Base-by-base conservation (phyloP, 441 rosid genomes). In the Hura crepitans region DNA sequence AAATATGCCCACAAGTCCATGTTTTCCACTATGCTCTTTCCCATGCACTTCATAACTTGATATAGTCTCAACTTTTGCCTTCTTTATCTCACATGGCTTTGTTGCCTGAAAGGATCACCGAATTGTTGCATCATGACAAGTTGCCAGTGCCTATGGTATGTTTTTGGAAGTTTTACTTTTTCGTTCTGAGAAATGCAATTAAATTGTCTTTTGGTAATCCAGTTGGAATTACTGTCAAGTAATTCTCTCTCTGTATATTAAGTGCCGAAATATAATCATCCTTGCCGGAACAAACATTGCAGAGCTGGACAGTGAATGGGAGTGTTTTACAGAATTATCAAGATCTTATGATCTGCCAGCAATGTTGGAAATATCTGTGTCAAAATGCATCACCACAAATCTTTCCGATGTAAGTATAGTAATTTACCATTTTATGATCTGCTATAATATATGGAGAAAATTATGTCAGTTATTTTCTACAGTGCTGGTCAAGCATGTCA, bases 51-150 rank as follows among this genome's bases (percentile, higher is more conserved):
- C 47, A 49, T 17, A 8, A 55, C 58, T 62, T 39, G 54, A 69
- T 80, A 42, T 51, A 56, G 62, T 73, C 74, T 78, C 68, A 78
- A 70, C 27, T 58, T 62, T 63, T 66, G 30, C 62, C 58, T 86
- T 78, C 68, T 25, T 75, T 60, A 43, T 28, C 77, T 72, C 87
- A 94, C 97, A 94, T 94, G 97, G 97, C 97, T 78, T 86, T 84
- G 82, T 80, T 95, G 81, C 99, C 98, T 0, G 99, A 92, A 85
- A 96, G 97, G 56, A 89, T 90, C 72, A 89, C 99, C 25, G 99
- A 92, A 80, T 74, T 95, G 61, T 75, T 95, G 80, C 96, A 89
- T 81, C 96, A 95, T 74, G 89, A 92, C 77, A 86, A 80, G 84
- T 87, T 92, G 76, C 74, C 81, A 14, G 86, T 92, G 62, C 98